Base-by-base conservation (phyloP, 805 yeast species). In the Ogataea allantospora region DNA sequence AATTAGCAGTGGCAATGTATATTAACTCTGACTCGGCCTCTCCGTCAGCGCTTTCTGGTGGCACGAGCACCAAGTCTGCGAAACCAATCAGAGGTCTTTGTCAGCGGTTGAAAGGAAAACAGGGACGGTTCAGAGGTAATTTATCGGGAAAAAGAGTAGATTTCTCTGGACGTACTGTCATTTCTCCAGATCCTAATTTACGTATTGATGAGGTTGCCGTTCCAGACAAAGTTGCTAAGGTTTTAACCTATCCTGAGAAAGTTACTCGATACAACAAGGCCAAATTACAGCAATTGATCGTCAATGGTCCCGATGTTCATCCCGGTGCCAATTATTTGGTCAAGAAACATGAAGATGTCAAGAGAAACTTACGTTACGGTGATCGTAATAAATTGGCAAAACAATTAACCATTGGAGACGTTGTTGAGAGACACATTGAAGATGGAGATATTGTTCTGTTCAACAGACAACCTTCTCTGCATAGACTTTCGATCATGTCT, bases 101-200 rank as follows among this genome's bases (percentile, higher is more conserved):
- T 62, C 99, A 93, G 68, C 78, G 99, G 58, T 72, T 93, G 48
- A 93, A 93, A 66, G 99, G 99, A 62, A 93, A 93, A 53, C 98
- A 93, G 66, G 99, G 99, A 56, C 83, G 99, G 60, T 95, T 93
- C 68, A 78, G 99, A 71, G 99, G 99, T 50, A 93, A 93, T 58
- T 68, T 93, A 52, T 88, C 97, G 1, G 99, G 99, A 64, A 93
- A 93, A 65, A 85, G 99, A 70, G 99, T 93, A 17, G 99, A 93
- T 64, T 93, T 93, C 59, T 88, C 97, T 0, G 99, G 95, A 34
- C 79, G 99, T 69, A 93, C 99, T 0, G 99, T 93, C 51, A 93
- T 93, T 57, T 91, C 98, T 2, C 99, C 99, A 2, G 99, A 93
- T 68, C 99, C 99, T 24, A 93, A 93, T 60, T 68, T 93, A 52